phyloP scores from a whole-genome alignment of 192 early-diverging fungal species.

The Chytriomyces confervae region DNA sequence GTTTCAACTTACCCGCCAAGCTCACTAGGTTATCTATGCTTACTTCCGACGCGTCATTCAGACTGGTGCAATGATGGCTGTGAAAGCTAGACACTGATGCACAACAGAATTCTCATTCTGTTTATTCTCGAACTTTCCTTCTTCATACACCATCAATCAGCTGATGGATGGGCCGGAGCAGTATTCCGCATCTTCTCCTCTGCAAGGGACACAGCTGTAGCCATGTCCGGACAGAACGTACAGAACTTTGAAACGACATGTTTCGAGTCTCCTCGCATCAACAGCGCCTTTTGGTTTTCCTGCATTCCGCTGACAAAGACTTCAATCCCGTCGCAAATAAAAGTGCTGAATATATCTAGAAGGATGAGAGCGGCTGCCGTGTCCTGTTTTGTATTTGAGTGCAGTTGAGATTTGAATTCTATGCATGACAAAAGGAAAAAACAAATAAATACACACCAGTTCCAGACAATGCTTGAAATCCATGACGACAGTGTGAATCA shows the following conservation, averaged over 20 bases:
- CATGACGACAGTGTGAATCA: conserved; percentile 30
- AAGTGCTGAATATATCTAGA: conserved; percentile 30
- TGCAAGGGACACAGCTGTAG: conserved; percentile 19
- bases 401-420: not conserved
- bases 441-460: not conserved
- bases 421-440: not conserved
- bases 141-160: not conserved
- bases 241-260: conserved; percentile 12
- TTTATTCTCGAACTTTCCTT: not conserved
- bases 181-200: conserved; percentile 4
- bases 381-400: conserved; percentile 11
- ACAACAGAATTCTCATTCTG: not conserved
- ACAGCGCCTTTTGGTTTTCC: conserved; percentile 16
- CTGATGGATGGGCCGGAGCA: not conserved
- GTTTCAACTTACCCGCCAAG: too few species aligned
- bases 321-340: conserved; percentile 22
- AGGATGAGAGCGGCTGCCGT: conserved; percentile 39
- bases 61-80: too few species aligned
- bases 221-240: conserved; percentile 22
- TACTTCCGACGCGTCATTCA: too few species aligned
- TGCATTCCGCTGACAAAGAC: conserved; percentile 34
- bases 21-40: too few species aligned
- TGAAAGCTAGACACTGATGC: too few species aligned
- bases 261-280: conserved; percentile 22
- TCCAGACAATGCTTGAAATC: conserved; percentile 38